A percentile compares a stretch with the other conserved stretches of the same genome.
Conservation (phyloP, 1,284 basidiomycete genomes). For the Trametes sp. region DNA sequence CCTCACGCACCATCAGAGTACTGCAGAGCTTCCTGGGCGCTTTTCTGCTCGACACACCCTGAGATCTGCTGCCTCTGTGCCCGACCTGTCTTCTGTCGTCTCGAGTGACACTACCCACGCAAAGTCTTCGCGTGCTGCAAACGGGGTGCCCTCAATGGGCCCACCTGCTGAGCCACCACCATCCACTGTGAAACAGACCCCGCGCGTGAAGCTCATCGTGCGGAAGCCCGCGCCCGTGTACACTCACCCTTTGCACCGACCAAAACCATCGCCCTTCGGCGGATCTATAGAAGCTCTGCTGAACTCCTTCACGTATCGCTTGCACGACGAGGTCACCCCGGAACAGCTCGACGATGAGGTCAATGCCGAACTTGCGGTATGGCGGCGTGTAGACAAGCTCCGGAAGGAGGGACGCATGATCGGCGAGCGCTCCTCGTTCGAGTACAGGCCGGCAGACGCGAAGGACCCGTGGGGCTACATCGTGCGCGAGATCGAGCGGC, state of each 20-base stretch:
- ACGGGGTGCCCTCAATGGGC: conserved; percentile 25
- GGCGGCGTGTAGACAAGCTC: conserved; percentile 61
- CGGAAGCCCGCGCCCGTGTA: conserved; percentile 64
- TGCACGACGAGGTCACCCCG: conserved; percentile 56
- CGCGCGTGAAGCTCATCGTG: conserved; percentile 75
- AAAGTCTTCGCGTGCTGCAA: not conserved
- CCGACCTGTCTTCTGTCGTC: conserved; percentile 1
- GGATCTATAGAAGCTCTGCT: conserved; percentile 65
- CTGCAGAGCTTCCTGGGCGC: not conserved
- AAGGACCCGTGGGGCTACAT: conserved; percentile 59
- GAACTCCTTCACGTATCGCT: conserved; percentile 63
- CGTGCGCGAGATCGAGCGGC: conserved; percentile 52
- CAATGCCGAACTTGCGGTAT: conserved; percentile 56
- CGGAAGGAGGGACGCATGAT: conserved; percentile 48
- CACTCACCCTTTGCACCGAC: conserved; percentile 74
- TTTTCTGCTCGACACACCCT: conserved; percentile 10
- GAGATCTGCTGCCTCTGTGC: conserved; percentile 13
- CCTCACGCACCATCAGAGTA: conserved; percentile 11
- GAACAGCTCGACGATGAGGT: conserved; percentile 54
- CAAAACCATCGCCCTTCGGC: conserved; percentile 57
- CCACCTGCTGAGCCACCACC: conserved; percentile 28
- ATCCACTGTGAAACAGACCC: conserved; percentile 46
- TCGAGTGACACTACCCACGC: not conserved
- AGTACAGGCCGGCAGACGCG: conserved; percentile 21
- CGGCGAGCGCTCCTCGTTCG: conserved; percentile 28